Conservation (phyloP, 768 basidiomycete genomes). For the Pleurotus citrinopileatus region DNA sequence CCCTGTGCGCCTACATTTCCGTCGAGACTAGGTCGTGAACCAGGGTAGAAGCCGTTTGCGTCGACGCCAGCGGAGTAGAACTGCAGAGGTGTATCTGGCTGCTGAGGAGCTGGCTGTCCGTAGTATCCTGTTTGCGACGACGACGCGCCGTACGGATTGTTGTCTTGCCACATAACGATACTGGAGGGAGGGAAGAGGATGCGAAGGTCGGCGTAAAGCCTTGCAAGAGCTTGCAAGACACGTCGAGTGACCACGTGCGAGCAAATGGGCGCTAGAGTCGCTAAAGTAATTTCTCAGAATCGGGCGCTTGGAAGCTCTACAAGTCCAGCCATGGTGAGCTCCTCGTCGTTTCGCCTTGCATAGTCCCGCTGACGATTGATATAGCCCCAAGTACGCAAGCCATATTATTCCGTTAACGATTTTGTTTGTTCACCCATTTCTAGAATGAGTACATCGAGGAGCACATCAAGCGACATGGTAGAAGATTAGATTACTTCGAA, state of each 20-base stretch:
- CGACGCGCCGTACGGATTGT: conserved; percentile 55
- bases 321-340: conserved; percentile 38
- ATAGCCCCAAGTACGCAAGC: conserved; percentile 67
- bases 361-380: conserved; percentile 11
- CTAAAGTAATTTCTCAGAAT: background rate
- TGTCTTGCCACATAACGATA: conserved; percentile 73
- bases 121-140: conserved; percentile 63
- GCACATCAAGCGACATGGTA: conserved; percentile 95
- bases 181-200: conserved; percentile 6
- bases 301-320: background rate
- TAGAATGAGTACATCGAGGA: conserved; percentile 99
- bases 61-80: conserved; percentile 58
- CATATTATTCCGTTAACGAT: background rate
- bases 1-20: conserved; percentile 60
- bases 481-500: conserved; percentile 94
- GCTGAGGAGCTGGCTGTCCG: conserved; percentile 43
- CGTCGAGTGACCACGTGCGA: conserved; percentile 11
- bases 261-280: conserved; percentile 18
- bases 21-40: conserved; percentile 75
- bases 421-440: conserved; percentile 8
- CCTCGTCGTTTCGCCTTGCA: background rate
- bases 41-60: conserved; percentile 60
- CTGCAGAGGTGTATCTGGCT: conserved; percentile 59
- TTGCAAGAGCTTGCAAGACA: conserved; percentile 7
- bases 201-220: conserved; percentile 8